Percentiles rank a stretch among this genome's conserved stretches.
These are phyloP conservation scores for Cryoendolithus antarcticus DNA, from an alignment of 2,329 filamentous ascomycete species.

Conservation along the genomic window DNA sequence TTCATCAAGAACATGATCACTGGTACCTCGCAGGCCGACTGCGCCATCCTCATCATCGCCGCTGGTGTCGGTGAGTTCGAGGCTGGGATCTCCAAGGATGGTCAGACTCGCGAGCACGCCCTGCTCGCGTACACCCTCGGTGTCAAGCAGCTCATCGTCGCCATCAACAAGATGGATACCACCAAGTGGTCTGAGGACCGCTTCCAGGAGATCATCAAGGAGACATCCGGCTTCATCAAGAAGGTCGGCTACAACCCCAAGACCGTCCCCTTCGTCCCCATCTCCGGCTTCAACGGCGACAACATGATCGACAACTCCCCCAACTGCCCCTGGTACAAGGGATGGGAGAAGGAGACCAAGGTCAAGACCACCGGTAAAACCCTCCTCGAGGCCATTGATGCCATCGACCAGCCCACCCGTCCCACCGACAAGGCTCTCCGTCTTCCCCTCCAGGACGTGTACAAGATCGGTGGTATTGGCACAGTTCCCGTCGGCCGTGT, in stretches of 20 bases:
- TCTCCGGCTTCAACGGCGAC: slow-evolving; percentile 99
- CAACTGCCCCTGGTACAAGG: slow-evolving; percentile 99
- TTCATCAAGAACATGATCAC: slow-evolving; percentile 99
- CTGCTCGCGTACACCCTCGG: slow-evolving; percentile 99
- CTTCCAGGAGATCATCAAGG: slow-evolving; percentile 99
- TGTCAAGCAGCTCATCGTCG: slow-evolving; percentile 99
- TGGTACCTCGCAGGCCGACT: slow-evolving; percentile 99
- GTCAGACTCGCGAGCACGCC: slow-evolving; percentile 99
- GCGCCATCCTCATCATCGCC: slow-evolving; percentile 99
- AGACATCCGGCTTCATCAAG: slow-evolving; percentile 99
- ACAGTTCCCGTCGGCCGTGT: slow-evolving; percentile 99
- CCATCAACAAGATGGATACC: slow-evolving; percentile 99
- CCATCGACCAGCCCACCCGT: slow-evolving; percentile 84
- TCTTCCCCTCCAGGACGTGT: slow-evolving; percentile 99
- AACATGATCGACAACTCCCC: slow-evolving; percentile 87
- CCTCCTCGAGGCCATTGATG: slow-evolving; percentile 96
- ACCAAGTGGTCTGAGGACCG: slow-evolving; percentile 94
- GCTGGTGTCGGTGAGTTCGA: slow-evolving; percentile 99
- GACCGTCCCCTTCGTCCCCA: slow-evolving; percentile 94
- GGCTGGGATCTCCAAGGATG: slow-evolving; percentile 99
- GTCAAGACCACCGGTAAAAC: slow-evolving; percentile 85
- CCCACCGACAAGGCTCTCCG: slow-evolving; percentile 98
- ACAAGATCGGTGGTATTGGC: slow-evolving; percentile 99
- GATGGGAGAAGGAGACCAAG: slow-evolving; percentile 98
- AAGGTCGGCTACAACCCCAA: slow-evolving; percentile 99